A percentile compares a stretch with the other conserved stretches of the same genome.
These are phyloP conservation scores for Mycena belliarum DNA, from an alignment of 768 basidiomycete species.

Conservation along the genomic window DNA sequence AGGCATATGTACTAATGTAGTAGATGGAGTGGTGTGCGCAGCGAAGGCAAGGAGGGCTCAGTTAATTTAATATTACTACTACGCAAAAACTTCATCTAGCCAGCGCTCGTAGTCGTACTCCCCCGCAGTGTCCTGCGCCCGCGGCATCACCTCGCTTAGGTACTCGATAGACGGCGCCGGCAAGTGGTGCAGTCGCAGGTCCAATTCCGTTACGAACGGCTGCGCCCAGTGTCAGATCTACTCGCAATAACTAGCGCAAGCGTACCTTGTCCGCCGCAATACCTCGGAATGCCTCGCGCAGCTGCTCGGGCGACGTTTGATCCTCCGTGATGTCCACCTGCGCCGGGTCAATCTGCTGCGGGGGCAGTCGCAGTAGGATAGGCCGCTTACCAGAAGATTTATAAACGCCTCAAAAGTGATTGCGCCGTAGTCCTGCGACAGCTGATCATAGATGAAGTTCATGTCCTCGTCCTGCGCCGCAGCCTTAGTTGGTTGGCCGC, in stretches of 20 bases:
- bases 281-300: constrained; percentile 90
- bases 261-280: constrained; percentile 87
- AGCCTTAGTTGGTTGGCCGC: neutral
- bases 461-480: constrained; percentile 77
- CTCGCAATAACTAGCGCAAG: neutral
- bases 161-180: constrained; percentile 78
- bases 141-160: constrained; percentile 81
- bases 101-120: constrained; percentile 84
- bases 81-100: constrained; percentile 77
- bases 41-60: no score
- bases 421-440: constrained; percentile 80
- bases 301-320: constrained; percentile 88
- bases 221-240: constrained; percentile 34
- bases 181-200: constrained; percentile 82
- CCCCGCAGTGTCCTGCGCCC: constrained; percentile 46
- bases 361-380: neutral
- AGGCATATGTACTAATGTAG: no score
- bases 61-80: no score
- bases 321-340: constrained; percentile 97
- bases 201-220: constrained; percentile 93
- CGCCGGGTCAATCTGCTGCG: neutral
- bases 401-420: constrained; percentile 94
- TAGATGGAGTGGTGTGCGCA: no score
- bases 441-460: constrained; percentile 78
- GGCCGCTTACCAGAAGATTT: constrained; percentile 74